Base-by-base conservation (phyloP, 495 filamentous ascomycete genomes). In the Neurospora tetraspora region DNA sequence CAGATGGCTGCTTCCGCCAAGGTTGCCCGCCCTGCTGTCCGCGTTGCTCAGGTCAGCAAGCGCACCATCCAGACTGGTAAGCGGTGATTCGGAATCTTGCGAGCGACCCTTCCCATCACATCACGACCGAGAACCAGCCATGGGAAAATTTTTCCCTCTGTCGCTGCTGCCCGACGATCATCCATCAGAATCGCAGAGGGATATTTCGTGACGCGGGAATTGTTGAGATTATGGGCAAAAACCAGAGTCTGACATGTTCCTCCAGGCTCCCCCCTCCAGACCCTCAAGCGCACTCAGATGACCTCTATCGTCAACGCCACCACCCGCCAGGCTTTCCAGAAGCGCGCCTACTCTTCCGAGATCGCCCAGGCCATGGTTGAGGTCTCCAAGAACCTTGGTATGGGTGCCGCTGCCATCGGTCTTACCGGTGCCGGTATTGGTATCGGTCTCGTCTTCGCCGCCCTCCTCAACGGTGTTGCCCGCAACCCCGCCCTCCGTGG, bases 361-460 rank as follows among this genome's bases (percentile, higher is more conserved):
- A 90, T 93, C 85, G 91, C 91, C 84, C 83, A 89, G 82, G 92
- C 92, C 86, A 91, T 94, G 89, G 91, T 94, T 78, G 89, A 92
- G 85, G 91, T 92, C 83, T 93, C 91, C 82, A 90, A 93, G 88
- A 94, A 93, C 88, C 82, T 93, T 77, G 92, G 92, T 87, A 93
- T 93, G 87, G 92, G 92, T 85, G 87, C 89, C 72, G 92, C 92
- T 73, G 92, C 93, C 85, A 92, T 96, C 82, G 93, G 93, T 90
- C 91, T 96, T 77, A 91, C 90, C 81, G 92, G 92, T 89, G 92
- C 92, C 81, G 92, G 92, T 93, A 91, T 93, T 86, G 92, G 93
- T 92, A 94, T 94, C 86, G 92, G 92, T 87, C 88, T 92, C 82
- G 93, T 96, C 82, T 96, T 96, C 89, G 92, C 89, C 79, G 88